A percentile compares a stretch with the other conserved stretches of the same genome.
These are phyloP conservation scores for Conidiobolus incongruus DNA, from an alignment of 371 early-diverging fungal species.

Conservation along the genomic window DNA sequence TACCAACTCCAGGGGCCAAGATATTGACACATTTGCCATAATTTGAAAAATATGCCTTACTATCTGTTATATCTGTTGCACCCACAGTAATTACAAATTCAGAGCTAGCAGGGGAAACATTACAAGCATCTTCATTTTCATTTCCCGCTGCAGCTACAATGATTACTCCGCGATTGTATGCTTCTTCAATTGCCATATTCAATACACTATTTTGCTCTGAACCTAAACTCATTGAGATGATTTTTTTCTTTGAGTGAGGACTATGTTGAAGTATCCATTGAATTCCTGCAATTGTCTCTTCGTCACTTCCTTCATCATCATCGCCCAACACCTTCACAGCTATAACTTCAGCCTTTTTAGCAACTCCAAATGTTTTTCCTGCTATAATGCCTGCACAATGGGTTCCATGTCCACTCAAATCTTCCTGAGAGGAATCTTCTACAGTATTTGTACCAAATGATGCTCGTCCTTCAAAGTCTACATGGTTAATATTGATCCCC, in stretches of 20 bases:
- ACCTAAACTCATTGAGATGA: neutral
- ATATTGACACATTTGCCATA: too few species aligned
- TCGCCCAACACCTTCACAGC: conserved; percentile 32
- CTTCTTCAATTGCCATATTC: neutral
- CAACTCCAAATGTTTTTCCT: conserved; percentile 22
- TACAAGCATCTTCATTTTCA: conserved; percentile 54
- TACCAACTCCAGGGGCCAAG: conserved; percentile 88
- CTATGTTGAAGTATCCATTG: conserved; percentile 9
- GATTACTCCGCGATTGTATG: conserved; percentile 3
- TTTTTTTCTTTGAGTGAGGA: conserved; percentile 43
- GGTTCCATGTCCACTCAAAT: conserved; percentile 70
- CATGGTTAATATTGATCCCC: conserved; percentile 60
- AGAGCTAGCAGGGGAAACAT: conserved; percentile 59
- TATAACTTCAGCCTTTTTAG: conserved; percentile 21
- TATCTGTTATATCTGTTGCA: too few species aligned
- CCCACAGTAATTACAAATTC: conserved; percentile 70
- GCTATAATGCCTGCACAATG: conserved; percentile 30
- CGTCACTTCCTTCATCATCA: conserved; percentile 23
- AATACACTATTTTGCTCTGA: neutral
- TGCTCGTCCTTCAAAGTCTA: conserved; percentile 82
- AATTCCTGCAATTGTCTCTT: conserved; percentile 38
- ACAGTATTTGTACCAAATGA: conserved; percentile 57
- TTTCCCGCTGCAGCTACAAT: conserved; percentile 78
- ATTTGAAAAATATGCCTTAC: too few species aligned
- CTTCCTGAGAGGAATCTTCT: conserved; percentile 39